Conservation (phyloP, 2,329 filamentous ascomycete species). For the Xylaria digitata region DNA sequence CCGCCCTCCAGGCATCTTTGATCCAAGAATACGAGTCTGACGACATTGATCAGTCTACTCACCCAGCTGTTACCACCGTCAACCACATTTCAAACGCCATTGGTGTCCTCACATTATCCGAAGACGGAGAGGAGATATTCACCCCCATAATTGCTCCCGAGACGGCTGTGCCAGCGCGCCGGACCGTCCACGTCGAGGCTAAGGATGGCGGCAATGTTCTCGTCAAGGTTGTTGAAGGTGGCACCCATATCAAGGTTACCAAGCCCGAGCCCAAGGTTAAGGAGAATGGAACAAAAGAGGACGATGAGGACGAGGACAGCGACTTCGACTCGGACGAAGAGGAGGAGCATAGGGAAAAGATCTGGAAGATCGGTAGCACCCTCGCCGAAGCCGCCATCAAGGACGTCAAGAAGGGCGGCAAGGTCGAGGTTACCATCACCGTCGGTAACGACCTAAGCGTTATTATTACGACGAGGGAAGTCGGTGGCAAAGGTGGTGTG, state of each 20-base stretch:
- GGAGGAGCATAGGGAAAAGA: conserved; percentile 87
- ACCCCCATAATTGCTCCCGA: conserved; percentile 84
- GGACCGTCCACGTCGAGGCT: conserved; percentile 80
- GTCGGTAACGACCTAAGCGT: conserved; percentile 83
- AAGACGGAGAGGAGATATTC: conserved; percentile 75
- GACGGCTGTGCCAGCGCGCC: conserved; percentile 89
- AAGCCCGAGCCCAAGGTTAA: conserved; percentile 85
- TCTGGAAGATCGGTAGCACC: conserved; percentile 87
- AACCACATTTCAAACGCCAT: conserved; percentile 90
- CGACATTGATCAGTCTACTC: conserved; percentile 95
- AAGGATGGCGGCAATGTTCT: conserved; percentile 88
- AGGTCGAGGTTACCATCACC: conserved; percentile 94
- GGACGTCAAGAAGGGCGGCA: conserved; percentile 85
- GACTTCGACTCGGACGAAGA: conserved; percentile 73
- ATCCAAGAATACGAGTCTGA: conserved; percentile 94
- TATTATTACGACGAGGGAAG: conserved; percentile 83
- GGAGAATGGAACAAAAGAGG: conserved; percentile 65
- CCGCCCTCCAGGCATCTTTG: conserved; percentile 92
- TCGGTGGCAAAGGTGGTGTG: conserved; percentile 87
- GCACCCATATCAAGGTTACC: conserved; percentile 91
- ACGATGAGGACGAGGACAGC: conserved; percentile 69
- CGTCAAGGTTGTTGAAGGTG: conserved; percentile 87
- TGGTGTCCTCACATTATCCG: conserved; percentile 75
- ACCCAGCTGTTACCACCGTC: conserved; percentile 93
- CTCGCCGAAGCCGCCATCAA: conserved; percentile 88